Conservation (phyloP, 257 asterid species). For the Petunia axillaris region DNA sequence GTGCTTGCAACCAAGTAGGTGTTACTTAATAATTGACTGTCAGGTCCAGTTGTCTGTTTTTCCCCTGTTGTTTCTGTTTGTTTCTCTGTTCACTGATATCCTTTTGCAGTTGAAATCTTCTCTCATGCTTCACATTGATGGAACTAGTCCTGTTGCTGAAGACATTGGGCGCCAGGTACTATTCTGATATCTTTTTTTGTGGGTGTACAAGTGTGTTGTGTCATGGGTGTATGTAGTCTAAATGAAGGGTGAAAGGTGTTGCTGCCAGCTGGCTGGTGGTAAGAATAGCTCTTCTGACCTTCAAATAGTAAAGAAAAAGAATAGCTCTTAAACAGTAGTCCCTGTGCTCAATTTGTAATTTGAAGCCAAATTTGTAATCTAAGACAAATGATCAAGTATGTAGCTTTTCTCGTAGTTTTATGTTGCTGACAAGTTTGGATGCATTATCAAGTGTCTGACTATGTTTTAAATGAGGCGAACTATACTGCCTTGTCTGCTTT, state of each 20-base stretch:
- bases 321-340: background rate
- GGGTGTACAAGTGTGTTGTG: background rate
- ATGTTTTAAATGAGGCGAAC: background rate
- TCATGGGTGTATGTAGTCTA: background rate
- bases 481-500: background rate
- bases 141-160: conserved; percentile 90
- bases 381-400: background rate
- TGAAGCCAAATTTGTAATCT: background rate
- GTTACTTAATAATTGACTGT: background rate
- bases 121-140: conserved; percentile 90
- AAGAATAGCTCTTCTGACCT: background rate
- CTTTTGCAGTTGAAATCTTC: conserved; percentile 82
- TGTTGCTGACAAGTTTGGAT: conserved; percentile 7
- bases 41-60: background rate
- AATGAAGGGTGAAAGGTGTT: conserved; percentile 19
- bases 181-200: conserved; percentile 16
- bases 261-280: background rate
- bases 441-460: background rate
- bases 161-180: conserved; percentile 99
- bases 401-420: background rate
- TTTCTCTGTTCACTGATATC: conserved; percentile 11
- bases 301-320: background rate
- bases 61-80: background rate
- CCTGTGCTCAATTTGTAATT: conserved; percentile 12
- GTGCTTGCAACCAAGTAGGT: conserved; percentile 85